Conservation (phyloP, 441 rosid genomes). For the Arabidopsis lyrata region DNA sequence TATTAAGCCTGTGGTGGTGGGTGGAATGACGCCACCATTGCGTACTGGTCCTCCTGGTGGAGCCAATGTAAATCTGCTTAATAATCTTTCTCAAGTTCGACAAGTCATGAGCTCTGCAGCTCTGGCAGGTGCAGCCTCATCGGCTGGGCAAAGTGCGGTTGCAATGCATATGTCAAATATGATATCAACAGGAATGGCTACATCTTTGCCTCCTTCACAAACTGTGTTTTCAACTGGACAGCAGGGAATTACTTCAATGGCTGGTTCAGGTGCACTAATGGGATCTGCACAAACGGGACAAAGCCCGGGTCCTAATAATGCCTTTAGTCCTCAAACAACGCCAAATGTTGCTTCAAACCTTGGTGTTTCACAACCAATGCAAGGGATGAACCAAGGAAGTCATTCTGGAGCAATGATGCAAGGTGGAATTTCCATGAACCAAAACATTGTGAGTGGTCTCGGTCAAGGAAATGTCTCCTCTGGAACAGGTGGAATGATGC, state of each 20-base stretch:
- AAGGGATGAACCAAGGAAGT: slow-evolving; percentile 88
- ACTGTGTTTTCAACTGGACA: slow-evolving; percentile 83
- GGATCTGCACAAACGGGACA: slow-evolving; percentile 74
- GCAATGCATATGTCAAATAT: slow-evolving; percentile 97
- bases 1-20: slow-evolving; percentile 79
- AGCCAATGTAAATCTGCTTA: slow-evolving; percentile 89
- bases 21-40: slow-evolving; percentile 69
- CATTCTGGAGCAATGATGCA: slow-evolving; percentile 79
- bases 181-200: slow-evolving; percentile 92
- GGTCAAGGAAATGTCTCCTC: slow-evolving; percentile 72
- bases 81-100: slow-evolving; percentile 90
- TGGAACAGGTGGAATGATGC: slow-evolving; percentile 83
- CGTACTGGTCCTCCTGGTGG: slow-evolving; percentile 80
- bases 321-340: slow-evolving; percentile 69
- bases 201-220: slow-evolving; percentile 80
- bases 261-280: slow-evolving; percentile 71
- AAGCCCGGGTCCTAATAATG: slow-evolving; percentile 59
- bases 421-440: slow-evolving; percentile 77
- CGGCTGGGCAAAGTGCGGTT: slow-evolving; percentile 86
- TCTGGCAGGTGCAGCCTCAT: slow-evolving; percentile 88
- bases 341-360: slow-evolving; percentile 69
- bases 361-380: slow-evolving; percentile 80
- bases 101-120: slow-evolving; percentile 91
- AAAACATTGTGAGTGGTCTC: slow-evolving; percentile 71
- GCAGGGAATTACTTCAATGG: slow-evolving; percentile 68